A percentile compares a stretch with the other conserved stretches of the same genome.
Conservation (phyloP, 768 basidiomycete species). For the Termitomyces eurrhizus region DNA sequence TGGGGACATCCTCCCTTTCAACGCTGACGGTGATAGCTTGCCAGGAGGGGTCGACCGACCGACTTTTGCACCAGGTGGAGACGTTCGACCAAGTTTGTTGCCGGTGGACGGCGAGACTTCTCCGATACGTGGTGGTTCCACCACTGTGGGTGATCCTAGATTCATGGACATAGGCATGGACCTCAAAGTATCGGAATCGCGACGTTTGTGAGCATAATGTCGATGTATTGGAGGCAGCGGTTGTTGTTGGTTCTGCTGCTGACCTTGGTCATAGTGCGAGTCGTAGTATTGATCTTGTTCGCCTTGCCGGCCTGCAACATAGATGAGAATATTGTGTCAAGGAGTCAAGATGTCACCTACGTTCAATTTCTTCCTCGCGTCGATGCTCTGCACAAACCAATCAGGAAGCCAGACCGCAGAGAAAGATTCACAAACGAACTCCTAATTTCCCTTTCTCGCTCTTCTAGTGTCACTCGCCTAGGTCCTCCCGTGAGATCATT, state of each 20-base stretch:
- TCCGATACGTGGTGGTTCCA: constrained; percentile 28
- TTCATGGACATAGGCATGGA: constrained; percentile 33
- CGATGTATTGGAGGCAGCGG: constrained; percentile 38
- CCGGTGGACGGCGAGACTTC: constrained; percentile 13
- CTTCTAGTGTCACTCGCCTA: constrained; percentile 34
- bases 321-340: neutral
- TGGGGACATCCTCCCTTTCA: constrained; percentile 21
- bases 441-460: constrained; percentile 30
- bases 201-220: constrained; percentile 52
- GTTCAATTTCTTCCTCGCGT: constrained; percentile 38
- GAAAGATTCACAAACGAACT: constrained; percentile 7
- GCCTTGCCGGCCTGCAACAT: constrained; percentile 11
- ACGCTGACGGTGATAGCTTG: constrained; percentile 17
- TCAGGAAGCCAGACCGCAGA: neutral
- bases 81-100: constrained; percentile 12
- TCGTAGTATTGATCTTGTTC: constrained; percentile 18
- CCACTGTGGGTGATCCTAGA: constrained; percentile 52
- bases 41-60: constrained; percentile 17
- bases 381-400: constrained; percentile 28
- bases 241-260: constrained; percentile 21
- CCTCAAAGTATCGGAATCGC: constrained; percentile 76
- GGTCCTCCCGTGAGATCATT: constrained; percentile 28
- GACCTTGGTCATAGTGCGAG: constrained; percentile 10
- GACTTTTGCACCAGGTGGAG: constrained; percentile 13
- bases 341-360: constrained; percentile 21